Evolutionary conservation across 352 stramenopile genomes (phyloP), one percentile per base, ranked within the genome.

Genomic region (Elongisporangium prolatum): DNA sequence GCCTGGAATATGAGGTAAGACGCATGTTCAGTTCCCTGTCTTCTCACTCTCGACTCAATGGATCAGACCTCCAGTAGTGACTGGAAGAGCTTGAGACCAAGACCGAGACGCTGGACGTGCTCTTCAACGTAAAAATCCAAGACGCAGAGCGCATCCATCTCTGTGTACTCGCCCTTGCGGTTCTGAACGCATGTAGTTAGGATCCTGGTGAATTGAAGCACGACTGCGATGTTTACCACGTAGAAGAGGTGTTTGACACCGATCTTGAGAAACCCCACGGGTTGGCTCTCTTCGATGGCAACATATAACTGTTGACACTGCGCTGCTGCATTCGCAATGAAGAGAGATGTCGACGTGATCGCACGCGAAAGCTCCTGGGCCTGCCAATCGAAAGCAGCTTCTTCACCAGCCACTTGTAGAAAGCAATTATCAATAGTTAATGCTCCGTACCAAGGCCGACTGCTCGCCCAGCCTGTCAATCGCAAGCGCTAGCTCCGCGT

Each of bases 221-320:
- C 52, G 14, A 8, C 17, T 25, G 22, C 3, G n/a, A n/a, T 22
- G 37, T 63, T 56, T 77, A 91, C 84, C 58, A 87, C 25, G 59
- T 94, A 92, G 68, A 87, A 94, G 34, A 94, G 68, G 40, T 93
- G 84, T 54, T 86, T 91, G 17, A 69, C 18, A 0, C 78, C 82
- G 4, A 62, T 80, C 60, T 92, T 94, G 17, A 94, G 52, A 54
- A 79, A 88, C 0, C 82, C 84, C 4, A 84, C 24, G 4, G 77
- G 61, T 10, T 57, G 25, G 4, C 22, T 25, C 14, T 66, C 52
- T 16, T 67, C 50, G 11, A 74, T 34, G 6, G 73, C 77, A 9
- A 91, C 48, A 11, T 71, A 61, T 11, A 91, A 57, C 50, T 25
- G 71, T 52, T 89, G 78, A 8, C 56, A 65, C 63, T 87, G 69